phyloP scores from a whole-genome alignment of 1,139 yeast species.

The Hemisphaericaspora xylanilytica region DNA sequence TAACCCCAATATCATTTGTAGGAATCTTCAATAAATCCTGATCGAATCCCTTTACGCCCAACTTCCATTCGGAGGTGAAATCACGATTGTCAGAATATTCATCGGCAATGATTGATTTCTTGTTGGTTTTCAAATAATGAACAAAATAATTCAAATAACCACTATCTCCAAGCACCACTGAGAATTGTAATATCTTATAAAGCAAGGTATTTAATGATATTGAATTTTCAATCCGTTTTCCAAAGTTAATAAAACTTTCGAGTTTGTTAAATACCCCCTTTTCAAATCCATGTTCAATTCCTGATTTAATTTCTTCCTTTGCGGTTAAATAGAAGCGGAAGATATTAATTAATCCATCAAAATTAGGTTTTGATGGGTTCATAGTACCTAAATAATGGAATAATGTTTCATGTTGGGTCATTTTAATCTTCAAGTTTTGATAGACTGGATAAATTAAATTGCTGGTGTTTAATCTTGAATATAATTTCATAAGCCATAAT shows the following conservation, averaged over 20 bases:
- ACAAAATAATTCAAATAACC: conserved; percentile 30
- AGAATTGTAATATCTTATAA: conserved; percentile 33
- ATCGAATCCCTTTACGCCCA: conserved; percentile 26
- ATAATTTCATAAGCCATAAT: conserved; percentile 69
- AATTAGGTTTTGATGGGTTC: conserved; percentile 30
- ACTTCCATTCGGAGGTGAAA: conserved; percentile 44
- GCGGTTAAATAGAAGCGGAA: conserved; percentile 52
- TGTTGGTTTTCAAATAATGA: conserved; percentile 14
- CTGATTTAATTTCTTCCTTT: conserved; percentile 48
- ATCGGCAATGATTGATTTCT: conserved; percentile 12
- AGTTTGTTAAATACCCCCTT: conserved; percentile 58
- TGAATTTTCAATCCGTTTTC: conserved; percentile 39
- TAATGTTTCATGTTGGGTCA: conserved; percentile 77
- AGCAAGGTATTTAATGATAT: conserved; percentile 33
- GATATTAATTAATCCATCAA: conserved; percentile 28
- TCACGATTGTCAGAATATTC: conserved; percentile 49
- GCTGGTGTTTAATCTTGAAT: conserved; percentile 57
- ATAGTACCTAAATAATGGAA: conserved; percentile 56
- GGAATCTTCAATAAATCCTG: conserved; percentile 15
- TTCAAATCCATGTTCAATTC: conserved; percentile 50
- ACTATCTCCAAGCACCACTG: conserved; percentile 37
- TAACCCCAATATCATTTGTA: conserved; percentile 10
- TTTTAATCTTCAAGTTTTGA: conserved; percentile 60
- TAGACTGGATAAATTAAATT: conserved; percentile 51
- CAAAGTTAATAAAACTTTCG: conserved; percentile 57